These are phyloP conservation scores for Arabidopsis suecica DNA, from an alignment of 345 rosid genomes.

Conservation along the genomic window DNA sequence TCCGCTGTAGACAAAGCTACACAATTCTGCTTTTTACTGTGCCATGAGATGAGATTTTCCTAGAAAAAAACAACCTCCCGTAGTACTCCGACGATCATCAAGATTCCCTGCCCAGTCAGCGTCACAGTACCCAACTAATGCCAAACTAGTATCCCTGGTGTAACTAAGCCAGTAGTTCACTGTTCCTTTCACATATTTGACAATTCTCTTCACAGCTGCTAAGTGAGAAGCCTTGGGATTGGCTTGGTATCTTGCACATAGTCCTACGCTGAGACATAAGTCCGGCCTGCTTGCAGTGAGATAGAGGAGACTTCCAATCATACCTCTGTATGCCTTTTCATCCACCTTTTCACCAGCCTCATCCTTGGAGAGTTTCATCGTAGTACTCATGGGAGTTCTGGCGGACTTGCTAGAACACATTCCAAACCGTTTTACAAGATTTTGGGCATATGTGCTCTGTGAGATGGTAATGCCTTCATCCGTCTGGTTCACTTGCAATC, in stretches of 20 bases:
- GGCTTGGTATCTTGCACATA: not conserved
- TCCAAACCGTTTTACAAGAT: not conserved
- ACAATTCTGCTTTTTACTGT: too few relatives aligned
- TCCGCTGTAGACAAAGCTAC: too few relatives aligned
- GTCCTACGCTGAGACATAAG: not conserved
- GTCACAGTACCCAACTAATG: not conserved
- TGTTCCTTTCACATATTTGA: not conserved
- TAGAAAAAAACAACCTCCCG: too few relatives aligned
- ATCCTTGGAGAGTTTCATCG: not conserved
- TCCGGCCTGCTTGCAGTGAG: not conserved
- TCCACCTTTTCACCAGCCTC: not conserved
- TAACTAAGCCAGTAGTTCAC: not conserved
- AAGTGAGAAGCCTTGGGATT: not conserved
- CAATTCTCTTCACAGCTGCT: not conserved
- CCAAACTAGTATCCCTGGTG: not conserved
- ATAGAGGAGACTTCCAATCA: not conserved
- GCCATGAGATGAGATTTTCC: too few relatives aligned
- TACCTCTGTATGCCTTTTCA: rapidly evolving
- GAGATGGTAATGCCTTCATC: not conserved
- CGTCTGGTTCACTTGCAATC: rapidly evolving
- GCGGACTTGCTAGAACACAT: not conserved
- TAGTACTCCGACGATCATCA: too few relatives aligned
- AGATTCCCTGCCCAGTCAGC: not conserved
- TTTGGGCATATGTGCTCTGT: not conserved
- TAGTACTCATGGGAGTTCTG: not conserved